Conservation (phyloP, 2,329 filamentous ascomycete genomes). For the Mycogone perniciosa region DNA sequence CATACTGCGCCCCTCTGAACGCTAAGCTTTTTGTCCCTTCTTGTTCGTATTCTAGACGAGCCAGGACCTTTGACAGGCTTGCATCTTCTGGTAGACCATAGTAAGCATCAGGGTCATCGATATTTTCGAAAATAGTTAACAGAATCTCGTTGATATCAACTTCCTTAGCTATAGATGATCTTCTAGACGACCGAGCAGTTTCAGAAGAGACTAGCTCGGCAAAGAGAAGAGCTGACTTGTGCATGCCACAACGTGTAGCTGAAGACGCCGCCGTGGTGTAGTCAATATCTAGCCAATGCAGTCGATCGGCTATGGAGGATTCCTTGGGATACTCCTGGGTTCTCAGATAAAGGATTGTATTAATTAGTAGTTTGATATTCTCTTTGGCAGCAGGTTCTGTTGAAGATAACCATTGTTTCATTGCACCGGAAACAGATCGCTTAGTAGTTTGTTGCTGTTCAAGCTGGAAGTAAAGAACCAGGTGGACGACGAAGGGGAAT, state of each 20-base stretch:
- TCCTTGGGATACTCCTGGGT: constrained; percentile 72
- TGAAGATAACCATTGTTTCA: constrained; percentile 56
- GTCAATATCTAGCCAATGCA: constrained; percentile 82
- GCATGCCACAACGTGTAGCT: constrained; percentile 74
- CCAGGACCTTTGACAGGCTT: constrained; percentile 69
- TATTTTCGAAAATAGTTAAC: constrained; percentile 78
- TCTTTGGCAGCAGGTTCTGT: constrained; percentile 38
- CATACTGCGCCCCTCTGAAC: constrained; percentile 85
- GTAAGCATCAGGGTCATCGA: constrained; percentile 94
- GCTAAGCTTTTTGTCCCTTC: constrained; percentile 82
- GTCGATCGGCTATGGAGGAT: constrained; percentile 68
- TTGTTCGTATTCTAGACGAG: constrained; percentile 81
- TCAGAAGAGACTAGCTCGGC: constrained; percentile 65
- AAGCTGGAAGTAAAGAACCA: constrained; percentile 66
- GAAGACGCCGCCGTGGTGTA: constrained; percentile 62
- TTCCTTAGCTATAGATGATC: constrained; percentile 54
- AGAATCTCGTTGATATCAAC: constrained; percentile 61
- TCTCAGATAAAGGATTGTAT: constrained; percentile 79
- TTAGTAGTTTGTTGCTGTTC: constrained; percentile 55
- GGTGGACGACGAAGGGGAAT: constrained; percentile 79
- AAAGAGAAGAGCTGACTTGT: constrained; percentile 78
- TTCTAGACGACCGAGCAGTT: constrained; percentile 51
- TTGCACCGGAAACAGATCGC: constrained; percentile 56
- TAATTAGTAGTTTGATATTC: constrained; percentile 67
- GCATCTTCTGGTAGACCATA: constrained; percentile 81